Conservation (phyloP, 768 basidiomycete species). For the Phanerodontia chrysosporium region DNA sequence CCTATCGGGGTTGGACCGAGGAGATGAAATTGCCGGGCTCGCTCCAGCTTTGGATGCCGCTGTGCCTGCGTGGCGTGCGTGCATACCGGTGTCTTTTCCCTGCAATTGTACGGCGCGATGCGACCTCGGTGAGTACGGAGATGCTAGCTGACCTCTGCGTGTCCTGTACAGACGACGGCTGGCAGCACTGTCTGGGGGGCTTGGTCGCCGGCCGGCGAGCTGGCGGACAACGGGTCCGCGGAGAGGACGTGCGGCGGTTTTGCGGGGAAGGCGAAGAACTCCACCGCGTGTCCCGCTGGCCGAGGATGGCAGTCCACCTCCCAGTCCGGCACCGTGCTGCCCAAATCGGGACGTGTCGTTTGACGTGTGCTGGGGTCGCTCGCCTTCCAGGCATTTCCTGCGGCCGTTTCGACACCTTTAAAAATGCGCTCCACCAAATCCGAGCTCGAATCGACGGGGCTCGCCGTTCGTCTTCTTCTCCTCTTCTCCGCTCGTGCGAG, state of each 20-base stretch:
- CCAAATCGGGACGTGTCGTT: not conserved
- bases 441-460: not conserved
- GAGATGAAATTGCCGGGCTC: not conserved
- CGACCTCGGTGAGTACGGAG: not conserved
- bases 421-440: not conserved
- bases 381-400: not conserved
- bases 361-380: not conserved
- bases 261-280: not conserved
- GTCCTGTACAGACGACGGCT: too few relatives aligned
- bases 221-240: not conserved
- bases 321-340: not conserved
- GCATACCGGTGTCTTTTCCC: not conserved
- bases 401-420: not conserved
- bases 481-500: not conserved
- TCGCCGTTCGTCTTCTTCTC: constrained; percentile 1
- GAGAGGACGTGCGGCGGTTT: not conserved
- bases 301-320: not conserved
- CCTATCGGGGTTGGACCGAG: not conserved
- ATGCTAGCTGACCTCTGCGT: too few relatives aligned
- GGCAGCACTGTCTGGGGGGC: too few relatives aligned
- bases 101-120: too few relatives aligned
- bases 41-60: not conserved
- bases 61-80: not conserved
- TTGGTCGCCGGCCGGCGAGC: not conserved
- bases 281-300: not conserved